Evolutionary conservation across 2,329 filamentous ascomycete genomes (phyloP), one percentile per base, ranked within the genome.

Genomic region (Trichophyton benhamiae): DNA sequence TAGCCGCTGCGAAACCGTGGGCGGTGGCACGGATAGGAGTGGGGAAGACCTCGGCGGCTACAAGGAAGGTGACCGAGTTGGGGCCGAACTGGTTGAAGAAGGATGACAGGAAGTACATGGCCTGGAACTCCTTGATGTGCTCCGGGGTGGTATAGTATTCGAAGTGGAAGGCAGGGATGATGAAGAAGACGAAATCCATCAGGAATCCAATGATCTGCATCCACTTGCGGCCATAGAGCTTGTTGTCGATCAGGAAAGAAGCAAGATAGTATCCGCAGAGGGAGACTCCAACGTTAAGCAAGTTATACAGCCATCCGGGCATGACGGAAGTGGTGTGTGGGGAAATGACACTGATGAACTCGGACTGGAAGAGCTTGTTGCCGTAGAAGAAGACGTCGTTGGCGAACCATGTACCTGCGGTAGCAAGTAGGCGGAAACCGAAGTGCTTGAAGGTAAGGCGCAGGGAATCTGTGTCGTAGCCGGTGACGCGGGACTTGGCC

Each of bases 41-140:
- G 8, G 92, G 92, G 81, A 89, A 97, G n/a, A 96, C 90, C 74
- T 97, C 92, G 49, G 90, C 92, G 49, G 92, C 92, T 41, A 95
- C 89, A 67, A 97, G 83, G 87, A 97, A 97, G 65, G 91, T 96
- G 69, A 96, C 91, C 55, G 85, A 87, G 82, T 97, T 97, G 75
- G 92, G 92, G 11, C 92, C 92, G 71, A 97, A 97, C 74, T 97
- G 92, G 82, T 96, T 96, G 86, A 97, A 97, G 81, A 97, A 97
- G 25, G 89, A 95, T 6, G 90, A 95, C 68, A 97, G 75, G 78
- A 96, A 96, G 82, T 96, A 96, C 90, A 97, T 96, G 72, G 91
- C 85, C 79, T 96, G 91, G 86, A 97, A 97, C n/a, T 82, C 79
- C 70, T 89, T 85, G 73, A 96, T 87, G 68, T 89, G 84, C 4